A percentile compares a stretch with the other conserved stretches of the same genome.
Evolutionary conservation across 257 asterid genomes (phyloP).

Genomic region (Forsythia viridissima): DNA sequence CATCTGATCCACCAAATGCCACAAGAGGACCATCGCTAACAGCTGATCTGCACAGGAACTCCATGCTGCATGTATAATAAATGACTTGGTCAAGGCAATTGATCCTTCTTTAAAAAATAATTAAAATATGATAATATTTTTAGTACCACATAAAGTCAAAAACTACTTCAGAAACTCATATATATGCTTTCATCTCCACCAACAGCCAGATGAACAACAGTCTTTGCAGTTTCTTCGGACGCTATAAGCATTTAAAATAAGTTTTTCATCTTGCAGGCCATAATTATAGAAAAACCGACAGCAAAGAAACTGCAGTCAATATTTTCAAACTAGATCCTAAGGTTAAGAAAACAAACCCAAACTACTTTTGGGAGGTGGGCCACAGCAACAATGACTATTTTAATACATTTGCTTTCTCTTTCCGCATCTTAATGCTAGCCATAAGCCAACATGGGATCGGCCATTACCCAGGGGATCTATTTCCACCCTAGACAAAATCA

Average conservation of each 20-base stretch:
- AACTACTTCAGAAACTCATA: background rate
- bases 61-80: conserved; percentile 65
- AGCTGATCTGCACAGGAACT: conserved; percentile 72
- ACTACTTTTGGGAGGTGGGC: conserved; percentile 11
- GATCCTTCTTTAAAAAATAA: conserved; percentile 19
- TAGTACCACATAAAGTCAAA: background rate
- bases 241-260: conserved; percentile 10
- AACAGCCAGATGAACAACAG: conserved; percentile 8
- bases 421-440: conserved; percentile 4
- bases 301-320: background rate
- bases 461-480: background rate
- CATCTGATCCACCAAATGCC: conserved; percentile 98
- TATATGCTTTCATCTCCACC: conserved; percentile 5
- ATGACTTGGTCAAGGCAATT: conserved; percentile 27
- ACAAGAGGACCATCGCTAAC: conserved; percentile 93
- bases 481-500: conserved; percentile 12
- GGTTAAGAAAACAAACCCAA: conserved; percentile 2
- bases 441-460: background rate
- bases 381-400: conserved; percentile 10
- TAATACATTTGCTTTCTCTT: background rate
- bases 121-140: conserved; percentile 14
- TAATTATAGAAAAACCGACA: background rate
- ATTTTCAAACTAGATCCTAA: conserved; percentile 2
- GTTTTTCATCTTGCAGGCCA: background rate
- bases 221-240: background rate